Evolutionary conservation across 2,329 filamentous ascomycete genomes (phyloP), one percentile per base, ranked within the genome.

Genomic region (Elsinoe arachidis): DNA sequence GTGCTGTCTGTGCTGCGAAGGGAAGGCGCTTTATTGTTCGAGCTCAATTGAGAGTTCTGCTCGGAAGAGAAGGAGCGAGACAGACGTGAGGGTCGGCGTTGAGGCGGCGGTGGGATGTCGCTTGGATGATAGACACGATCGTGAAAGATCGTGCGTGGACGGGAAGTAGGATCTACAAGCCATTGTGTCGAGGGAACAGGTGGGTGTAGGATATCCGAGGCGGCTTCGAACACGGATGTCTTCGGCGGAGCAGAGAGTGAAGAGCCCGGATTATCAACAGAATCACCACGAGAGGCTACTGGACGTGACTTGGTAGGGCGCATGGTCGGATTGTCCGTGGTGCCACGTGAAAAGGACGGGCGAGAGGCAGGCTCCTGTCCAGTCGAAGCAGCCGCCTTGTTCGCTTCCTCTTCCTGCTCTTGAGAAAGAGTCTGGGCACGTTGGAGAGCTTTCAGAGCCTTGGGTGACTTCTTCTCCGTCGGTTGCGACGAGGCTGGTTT

Each of bases 191-290:
- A 81, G 14, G 93, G 92, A 34, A 97, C 74, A 49, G 90, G 92
- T 4, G 93, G 93, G 68, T 92, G 95, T 39, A 99, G 80, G 2
- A 99, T 75, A 70, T 99, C 92, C 10, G 90, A 89, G 0, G 93
- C 93, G 3, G 92, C 91, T 73, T 99, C 93, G 60, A 99, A 95
- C 61, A 99, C 87, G 0, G 89, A 95, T 0, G 93, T 97, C 65
- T 83, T 87, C 0, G 93, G 93, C 3, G 93, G 93, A 6, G 89
- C 86, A 55, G 81, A 77, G 56, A 87, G 69, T 46, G 74, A 71
- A 51, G 66, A 63, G 6, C 15, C 14, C 7, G 70, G 65, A 39
- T 79, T 75, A 47, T 78, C 73, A 37, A 77, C 63, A 3, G 79
- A 79, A 59, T 79, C 75, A 6, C 79, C 79, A 56, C 77, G 71